Evolutionary conservation across 495 filamentous ascomycete genomes (phyloP).

Genomic region (Xylaria grammica): DNA sequence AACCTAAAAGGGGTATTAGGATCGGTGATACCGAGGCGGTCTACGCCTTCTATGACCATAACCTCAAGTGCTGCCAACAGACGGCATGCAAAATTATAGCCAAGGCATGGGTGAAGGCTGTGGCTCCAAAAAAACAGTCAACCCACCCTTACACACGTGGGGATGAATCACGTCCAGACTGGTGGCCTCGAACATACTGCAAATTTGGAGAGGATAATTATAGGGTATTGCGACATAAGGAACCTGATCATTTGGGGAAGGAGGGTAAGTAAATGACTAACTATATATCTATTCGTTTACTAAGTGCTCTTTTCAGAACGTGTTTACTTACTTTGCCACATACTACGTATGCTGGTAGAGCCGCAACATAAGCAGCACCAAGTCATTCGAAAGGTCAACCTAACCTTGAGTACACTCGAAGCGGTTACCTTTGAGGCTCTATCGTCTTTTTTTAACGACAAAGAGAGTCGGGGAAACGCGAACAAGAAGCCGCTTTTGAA

Average conservation of each 20-base stretch:
- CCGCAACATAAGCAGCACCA: constrained; percentile 46
- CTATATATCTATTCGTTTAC: constrained; percentile 2
- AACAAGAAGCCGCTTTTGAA: constrained; percentile 56
- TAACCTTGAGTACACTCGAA: constrained; percentile 54
- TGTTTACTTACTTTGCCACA: constrained; percentile 64
- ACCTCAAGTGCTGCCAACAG: constrained; percentile 74
- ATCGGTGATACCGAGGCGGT: constrained; percentile 64
- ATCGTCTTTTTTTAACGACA: constrained; percentile 49
- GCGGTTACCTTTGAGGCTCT: constrained; percentile 52
- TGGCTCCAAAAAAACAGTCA: constrained; percentile 86
- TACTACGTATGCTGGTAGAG: constrained; percentile 62
- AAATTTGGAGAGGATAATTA: constrained; percentile 37
- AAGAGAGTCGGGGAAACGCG: constrained; percentile 46
- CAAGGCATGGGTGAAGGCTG: constrained; percentile 81
- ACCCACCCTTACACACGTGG: constrained; percentile 80
- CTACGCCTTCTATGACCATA: constrained; percentile 65
- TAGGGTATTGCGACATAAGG: constrained; percentile 65
- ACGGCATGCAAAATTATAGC: constrained; percentile 72
- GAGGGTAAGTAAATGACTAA: constrained; percentile 57
- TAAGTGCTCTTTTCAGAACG: constrained; percentile 55
- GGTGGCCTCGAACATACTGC: constrained; percentile 74
- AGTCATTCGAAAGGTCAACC: constrained; percentile 41
- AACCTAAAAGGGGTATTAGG: constrained; percentile 45
- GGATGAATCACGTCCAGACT: constrained; percentile 69
- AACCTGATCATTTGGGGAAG: constrained; percentile 85